Evolutionary conservation across 345 rosid genomes (phyloP), one percentile per base, ranked within the genome.

Genomic region (Melaleuca quinquenervia): DNA sequence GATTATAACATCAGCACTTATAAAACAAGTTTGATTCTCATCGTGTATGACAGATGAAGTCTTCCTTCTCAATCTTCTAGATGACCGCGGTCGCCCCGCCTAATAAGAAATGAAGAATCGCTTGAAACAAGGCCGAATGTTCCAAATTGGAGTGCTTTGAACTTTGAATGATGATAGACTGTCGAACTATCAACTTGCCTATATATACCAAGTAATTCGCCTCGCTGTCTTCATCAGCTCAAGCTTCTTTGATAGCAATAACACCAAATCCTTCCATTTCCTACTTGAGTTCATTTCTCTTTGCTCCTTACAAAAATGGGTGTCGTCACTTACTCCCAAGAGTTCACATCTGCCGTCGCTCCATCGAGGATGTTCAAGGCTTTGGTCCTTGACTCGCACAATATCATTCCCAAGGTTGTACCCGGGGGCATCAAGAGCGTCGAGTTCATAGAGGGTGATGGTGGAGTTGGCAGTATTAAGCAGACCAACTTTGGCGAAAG

Each of bases 311-410:
- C 41, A 60, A 27, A 27, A 29, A 60, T 60, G 74, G 74, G 36
- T n/a, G 74, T 60, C 7, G 9, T 52, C 52, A 5, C 50, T 24
- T 85, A 60, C 80, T 51, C 86, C 41, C 22, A 32, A 29, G 87
- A 86, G 54, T 6, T 84, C 62, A 32, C 10, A 21, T 64, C 84
- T 49, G 36, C 86, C 0, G 18, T 89, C 54, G 45, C 90, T 2
- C n/a, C 86, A 12, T 84, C 86, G 18, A 90, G 62, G 58, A 21
- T 87, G 70, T 90, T 85, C 84, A 85, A 85, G 85, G 90, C 88
- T 21, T 15, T 62, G 36, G 76, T 86, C 7, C 84, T 78, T 76
- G 91, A 89, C 56, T 78, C 80, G 1, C 84, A 84, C 83, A 85
- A 16, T 51, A 75, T 90, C 20, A 50, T 86, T 24, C 88, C 86